Base-by-base conservation (phyloP, 108 stramenopile species). In the Cyclostephanos invisitatus region DNA sequence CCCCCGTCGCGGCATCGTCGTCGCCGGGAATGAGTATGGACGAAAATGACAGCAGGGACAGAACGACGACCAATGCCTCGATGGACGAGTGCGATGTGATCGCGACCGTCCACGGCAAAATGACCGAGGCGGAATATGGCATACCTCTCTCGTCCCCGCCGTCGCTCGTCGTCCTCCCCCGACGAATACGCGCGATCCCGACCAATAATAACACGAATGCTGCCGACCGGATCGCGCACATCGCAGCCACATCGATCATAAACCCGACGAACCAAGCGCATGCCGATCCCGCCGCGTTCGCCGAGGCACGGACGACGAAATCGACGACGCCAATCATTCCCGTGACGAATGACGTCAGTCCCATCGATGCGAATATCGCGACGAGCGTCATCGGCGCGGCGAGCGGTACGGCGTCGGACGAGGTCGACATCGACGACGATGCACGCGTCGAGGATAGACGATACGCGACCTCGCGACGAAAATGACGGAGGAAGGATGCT, bases 11-110 rank as follows among this genome's bases (percentile, higher is more conserved):
- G 18, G 8, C 10, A 25, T 14, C 38, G 29, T 53, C 44, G 38
- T 22, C 32, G 24, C 46, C 47, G 27, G 64, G 55, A 27, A 22
- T 21, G 7, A 55, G 27, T 14, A 68, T 46, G 5, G 53, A 60
- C 10, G 54, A 18, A 29, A 55, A 42, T 36, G 59, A 32, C 68
- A 54, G 63, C 27, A 67, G 17, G 8, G 77, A 77, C 15, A 58
- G 63, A 5, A 65, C 22, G 20, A 77, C 38, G 21, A 62, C 46
- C 40, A 77, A 22, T 2, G 62, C 28, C 56, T 77, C 77, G 60
- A 21, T 58, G 11, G 67, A 48, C 20, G 77, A 70, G 24, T 64
- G 57, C n/a, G 77, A 77, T 8, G 77, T 61, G 15, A 70, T 22
- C 28, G 64, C 77, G 9, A 77, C 69, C 4, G 61, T 42, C 58